These are phyloP conservation scores for Tricladium varicosporioides DNA, from an alignment of 2,329 filamentous ascomycete genomes.

Conservation along the genomic window DNA sequence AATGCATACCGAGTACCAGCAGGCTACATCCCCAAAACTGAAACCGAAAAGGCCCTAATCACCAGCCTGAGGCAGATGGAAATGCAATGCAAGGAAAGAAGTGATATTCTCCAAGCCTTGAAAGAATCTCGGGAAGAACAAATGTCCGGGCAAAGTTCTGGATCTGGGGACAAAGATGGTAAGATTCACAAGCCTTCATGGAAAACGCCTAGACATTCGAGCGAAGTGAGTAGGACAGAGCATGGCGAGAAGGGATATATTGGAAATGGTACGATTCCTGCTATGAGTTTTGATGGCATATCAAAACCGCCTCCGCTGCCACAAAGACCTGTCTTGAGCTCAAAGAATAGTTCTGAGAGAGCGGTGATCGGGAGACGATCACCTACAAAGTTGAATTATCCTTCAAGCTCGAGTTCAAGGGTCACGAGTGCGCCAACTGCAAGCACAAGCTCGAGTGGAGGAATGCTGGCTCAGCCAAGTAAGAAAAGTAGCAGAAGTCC, in stretches of 20 bases:
- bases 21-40: conserved; percentile 67
- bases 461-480: conserved; percentile 23
- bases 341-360: conserved; percentile 51
- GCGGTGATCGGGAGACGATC: conserved; percentile 37
- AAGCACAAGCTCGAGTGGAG: conserved; percentile 10
- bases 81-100: conserved; percentile 87
- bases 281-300: conserved; percentile 76
- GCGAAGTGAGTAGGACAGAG: conserved; percentile 27
- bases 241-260: conserved; percentile 57
- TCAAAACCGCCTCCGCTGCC: conserved; percentile 61
- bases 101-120: conserved; percentile 82
- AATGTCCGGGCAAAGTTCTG: conserved; percentile 21
- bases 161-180: conserved; percentile 17
- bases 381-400: conserved; percentile 5
- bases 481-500: conserved; percentile 45
- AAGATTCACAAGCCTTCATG: conserved; percentile 31
- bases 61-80: conserved; percentile 83
- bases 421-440: conserved; percentile 12
- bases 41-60: conserved; percentile 79
- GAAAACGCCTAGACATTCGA: conserved; percentile 30
- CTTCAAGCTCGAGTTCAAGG: conserved; percentile 22
- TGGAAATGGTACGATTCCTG: conserved; percentile 77
- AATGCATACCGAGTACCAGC: conserved; percentile 72
- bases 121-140: conserved; percentile 59
- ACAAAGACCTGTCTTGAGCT: conserved; percentile 47